Evolutionary conservation across 2,329 filamentous ascomycete species (phyloP).

Genomic region (Fusarium brachygibbosum): DNA sequence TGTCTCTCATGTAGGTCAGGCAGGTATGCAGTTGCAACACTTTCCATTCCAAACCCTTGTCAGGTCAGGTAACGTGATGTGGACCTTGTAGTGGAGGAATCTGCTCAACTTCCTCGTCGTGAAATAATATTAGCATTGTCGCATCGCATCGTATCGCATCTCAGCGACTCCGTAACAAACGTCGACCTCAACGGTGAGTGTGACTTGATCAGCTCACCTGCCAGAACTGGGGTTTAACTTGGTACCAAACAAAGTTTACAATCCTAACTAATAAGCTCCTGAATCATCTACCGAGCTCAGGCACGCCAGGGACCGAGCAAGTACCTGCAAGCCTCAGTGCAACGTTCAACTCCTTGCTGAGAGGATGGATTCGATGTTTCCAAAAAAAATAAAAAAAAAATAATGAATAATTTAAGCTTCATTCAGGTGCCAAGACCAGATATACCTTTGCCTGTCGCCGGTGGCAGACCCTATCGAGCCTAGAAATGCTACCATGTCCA

Average conservation of each 20-base stretch:
- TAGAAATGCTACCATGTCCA: constrained; percentile 36
- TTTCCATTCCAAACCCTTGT: constrained; percentile 34
- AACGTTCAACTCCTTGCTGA: constrained; percentile 15
- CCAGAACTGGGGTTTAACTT: background rate
- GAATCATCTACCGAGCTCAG: constrained; percentile 39
- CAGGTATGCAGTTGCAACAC: constrained; percentile 20
- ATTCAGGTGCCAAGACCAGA: constrained; percentile 37
- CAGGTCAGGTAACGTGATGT: constrained; percentile 40
- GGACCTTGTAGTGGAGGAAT: constrained; percentile 22
- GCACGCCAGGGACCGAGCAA: constrained; percentile 39
- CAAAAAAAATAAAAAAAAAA: too few species aligned
- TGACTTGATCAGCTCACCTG: constrained; percentile 25
- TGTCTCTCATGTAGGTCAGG: constrained; percentile 15
- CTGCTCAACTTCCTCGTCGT: constrained; percentile 16
- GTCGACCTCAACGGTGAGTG: constrained; percentile 38
- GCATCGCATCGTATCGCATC: background rate
- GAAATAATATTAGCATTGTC: constrained; percentile 30
- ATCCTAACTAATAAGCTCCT: constrained; percentile 23
- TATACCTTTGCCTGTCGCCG: constrained; percentile 36
- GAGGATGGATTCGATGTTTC: constrained; percentile 21
- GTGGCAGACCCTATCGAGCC: constrained; percentile 37
- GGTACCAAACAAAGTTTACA: constrained; percentile 28
- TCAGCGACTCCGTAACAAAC: constrained; percentile 37
- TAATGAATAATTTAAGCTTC: constrained; percentile 32
- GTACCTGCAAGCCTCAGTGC: constrained; percentile 36